These are phyloP conservation scores for Fusarium pininemorale DNA, from an alignment of 2,329 filamentous ascomycete species.

Conservation along the genomic window DNA sequence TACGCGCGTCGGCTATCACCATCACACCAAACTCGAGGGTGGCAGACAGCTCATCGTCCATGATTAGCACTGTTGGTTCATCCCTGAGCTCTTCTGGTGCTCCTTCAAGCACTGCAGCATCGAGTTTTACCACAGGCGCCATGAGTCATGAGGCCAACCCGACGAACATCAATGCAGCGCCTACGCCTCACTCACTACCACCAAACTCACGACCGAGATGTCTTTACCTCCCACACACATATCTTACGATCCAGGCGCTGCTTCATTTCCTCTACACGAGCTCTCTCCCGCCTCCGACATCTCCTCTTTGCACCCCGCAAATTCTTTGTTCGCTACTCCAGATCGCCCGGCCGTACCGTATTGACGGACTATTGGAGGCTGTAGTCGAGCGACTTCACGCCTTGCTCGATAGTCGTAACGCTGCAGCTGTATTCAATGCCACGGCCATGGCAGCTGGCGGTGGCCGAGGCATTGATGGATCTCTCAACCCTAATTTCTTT, in stretches of 20 bases:
- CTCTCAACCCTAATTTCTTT: slow-evolving; percentile 70
- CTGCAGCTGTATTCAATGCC: slow-evolving; percentile 96
- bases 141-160: slow-evolving; percentile 52
- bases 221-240: slow-evolving; percentile 92
- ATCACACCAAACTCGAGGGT: slow-evolving; percentile 75
- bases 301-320: slow-evolving; percentile 88
- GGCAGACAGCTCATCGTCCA: slow-evolving; percentile 58
- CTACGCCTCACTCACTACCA: slow-evolving; percentile 66
- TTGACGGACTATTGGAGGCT: slow-evolving; percentile 91
- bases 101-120: slow-evolving; percentile 55
- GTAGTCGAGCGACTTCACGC: slow-evolving; percentile 91
- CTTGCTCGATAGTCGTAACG: slow-evolving; percentile 90
- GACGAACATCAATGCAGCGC: slow-evolving; percentile 60
- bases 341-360: slow-evolving; percentile 89
- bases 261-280: slow-evolving; percentile 96
- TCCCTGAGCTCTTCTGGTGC: slow-evolving; percentile 50
- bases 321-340: slow-evolving; percentile 96
- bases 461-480: slow-evolving; percentile 80
- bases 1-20: slow-evolving; percentile 84
- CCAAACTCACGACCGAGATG: slow-evolving; percentile 79
- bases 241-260: slow-evolving; percentile 86
- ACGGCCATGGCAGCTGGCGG: slow-evolving; percentile 97
- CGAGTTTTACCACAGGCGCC: slow-evolving; percentile 52
- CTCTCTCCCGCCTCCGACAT: slow-evolving; percentile 78
- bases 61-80: slow-evolving; percentile 56